Conservation (phyloP, 768 basidiomycete species). For the Phaeotremella skinneri region DNA sequence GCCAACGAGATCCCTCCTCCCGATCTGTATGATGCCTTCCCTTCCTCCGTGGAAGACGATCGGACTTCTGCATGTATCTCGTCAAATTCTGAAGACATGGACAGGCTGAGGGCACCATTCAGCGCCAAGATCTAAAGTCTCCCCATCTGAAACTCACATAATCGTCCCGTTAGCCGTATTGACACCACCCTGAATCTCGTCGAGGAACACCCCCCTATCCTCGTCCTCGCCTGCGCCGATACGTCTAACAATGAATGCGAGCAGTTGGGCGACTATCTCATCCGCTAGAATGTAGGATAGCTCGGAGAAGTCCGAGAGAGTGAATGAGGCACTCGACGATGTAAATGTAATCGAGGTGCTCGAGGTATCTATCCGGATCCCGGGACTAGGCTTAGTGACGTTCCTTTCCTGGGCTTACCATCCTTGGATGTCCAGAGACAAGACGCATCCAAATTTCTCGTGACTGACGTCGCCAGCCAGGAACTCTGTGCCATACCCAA, state of each 20-base stretch:
- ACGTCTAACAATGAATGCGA: not conserved
- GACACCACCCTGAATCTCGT: constrained; percentile 20
- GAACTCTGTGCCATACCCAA: not conserved
- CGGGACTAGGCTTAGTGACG: constrained; percentile 18
- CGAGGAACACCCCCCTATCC: constrained; percentile 12
- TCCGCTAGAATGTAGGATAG: constrained; percentile 25
- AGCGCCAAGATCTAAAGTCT: not conserved
- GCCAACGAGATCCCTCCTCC: constrained; percentile 9
- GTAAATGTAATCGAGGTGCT: constrained; percentile 16
- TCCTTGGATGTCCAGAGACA: constrained; percentile 11
- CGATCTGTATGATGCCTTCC: not conserved
- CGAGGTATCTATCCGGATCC: constrained; percentile 16
- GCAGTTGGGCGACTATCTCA: constrained; percentile 29
- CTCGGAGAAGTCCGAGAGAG: constrained; percentile 24
- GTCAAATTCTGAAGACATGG: not conserved
- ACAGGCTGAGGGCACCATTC: not conserved
- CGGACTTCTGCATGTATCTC: not conserved
- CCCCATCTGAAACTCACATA: not conserved
- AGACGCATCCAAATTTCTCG: constrained; percentile 8
- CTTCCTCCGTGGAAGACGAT: not conserved
- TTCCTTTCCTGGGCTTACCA: constrained; percentile 13
- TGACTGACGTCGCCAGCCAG: not conserved
- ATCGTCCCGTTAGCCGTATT: constrained; percentile 3
- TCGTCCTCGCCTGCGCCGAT: not conserved
- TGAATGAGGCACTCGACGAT: constrained; percentile 30